These are phyloP conservation scores for Mycena leptocephala DNA, from an alignment of 768 basidiomycete species.

Conservation along the genomic window DNA sequence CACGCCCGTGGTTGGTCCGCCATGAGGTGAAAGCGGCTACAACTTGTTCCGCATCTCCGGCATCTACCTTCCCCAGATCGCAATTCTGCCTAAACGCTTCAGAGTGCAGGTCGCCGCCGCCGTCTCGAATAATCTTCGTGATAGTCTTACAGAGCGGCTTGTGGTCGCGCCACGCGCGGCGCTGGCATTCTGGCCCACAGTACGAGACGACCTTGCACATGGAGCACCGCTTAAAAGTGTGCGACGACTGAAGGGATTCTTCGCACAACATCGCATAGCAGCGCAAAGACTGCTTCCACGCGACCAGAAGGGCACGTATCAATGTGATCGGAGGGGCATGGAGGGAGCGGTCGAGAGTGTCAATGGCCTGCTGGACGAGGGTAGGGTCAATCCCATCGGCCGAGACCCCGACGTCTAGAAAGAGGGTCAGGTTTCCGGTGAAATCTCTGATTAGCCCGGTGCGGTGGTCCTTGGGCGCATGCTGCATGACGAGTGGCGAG, in stretches of 20 bases:
- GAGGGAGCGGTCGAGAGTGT: not conserved
- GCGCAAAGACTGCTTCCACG: slow-evolving; percentile 5
- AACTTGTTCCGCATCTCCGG: not conserved
- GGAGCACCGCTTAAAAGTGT: slow-evolving; percentile 4
- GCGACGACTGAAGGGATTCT: slow-evolving; percentile 10
- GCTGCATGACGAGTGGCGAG: not conserved
- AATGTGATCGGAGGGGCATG: not conserved
- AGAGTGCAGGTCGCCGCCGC: slow-evolving; percentile 7
- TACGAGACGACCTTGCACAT: slow-evolving; percentile 12
- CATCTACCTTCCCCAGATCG: slow-evolving; percentile 2
- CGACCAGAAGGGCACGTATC: not conserved
- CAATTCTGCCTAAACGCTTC: not conserved
- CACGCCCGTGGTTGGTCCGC: slow-evolving; percentile 1
- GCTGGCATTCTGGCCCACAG: not conserved
- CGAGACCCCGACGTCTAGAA: not conserved
- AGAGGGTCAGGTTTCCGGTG: not conserved
- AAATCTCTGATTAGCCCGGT: not conserved
- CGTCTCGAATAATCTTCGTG: not conserved
- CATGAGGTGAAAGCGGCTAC: not conserved
- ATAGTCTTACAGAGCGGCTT: slow-evolving; percentile 7
- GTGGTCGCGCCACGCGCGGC: slow-evolving; percentile 10
- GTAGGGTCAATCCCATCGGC: not conserved
- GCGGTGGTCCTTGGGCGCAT: not conserved
- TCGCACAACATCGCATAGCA: slow-evolving; percentile 13
- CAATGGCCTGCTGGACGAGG: not conserved